Conservation (phyloP, 208 protist species). For the Wallacemonas collosoma region DNA sequence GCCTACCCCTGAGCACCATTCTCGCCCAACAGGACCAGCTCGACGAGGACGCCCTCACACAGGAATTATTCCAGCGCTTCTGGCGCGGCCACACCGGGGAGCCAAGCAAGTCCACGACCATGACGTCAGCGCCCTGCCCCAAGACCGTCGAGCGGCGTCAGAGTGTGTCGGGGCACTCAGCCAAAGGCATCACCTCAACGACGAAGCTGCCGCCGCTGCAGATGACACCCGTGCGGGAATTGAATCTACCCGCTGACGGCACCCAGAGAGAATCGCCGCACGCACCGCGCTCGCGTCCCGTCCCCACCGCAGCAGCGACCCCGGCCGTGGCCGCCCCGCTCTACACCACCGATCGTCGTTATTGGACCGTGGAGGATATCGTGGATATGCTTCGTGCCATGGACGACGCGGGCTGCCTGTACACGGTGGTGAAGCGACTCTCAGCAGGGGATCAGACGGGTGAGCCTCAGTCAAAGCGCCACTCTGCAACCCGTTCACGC, state of each 20-base stretch:
- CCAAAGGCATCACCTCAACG: no score
- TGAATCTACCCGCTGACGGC: no score
- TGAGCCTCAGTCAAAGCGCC: background rate
- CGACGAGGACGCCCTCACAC: background rate
- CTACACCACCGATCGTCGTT: background rate
- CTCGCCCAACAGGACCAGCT: no score
- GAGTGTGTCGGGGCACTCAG: no score
- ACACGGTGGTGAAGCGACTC: background rate
- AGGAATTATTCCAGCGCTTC: background rate
- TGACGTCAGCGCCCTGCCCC: no score
- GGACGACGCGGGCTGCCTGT: background rate
- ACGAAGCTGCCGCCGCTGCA: no score
- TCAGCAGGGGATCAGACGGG: background rate
- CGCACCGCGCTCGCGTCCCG: background rate
- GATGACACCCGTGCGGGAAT: no score
- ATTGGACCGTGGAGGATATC: constrained; percentile 9
- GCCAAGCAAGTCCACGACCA: background rate
- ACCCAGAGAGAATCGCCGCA: no score
- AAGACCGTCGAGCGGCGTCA: no score
- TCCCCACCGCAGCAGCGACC: background rate
- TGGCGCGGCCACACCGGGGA: background rate
- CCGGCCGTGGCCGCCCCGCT: background rate
- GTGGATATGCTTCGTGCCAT: constrained; percentile 5
- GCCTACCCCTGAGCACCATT: no score
- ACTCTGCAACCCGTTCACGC: background rate